Evolutionary conservation across 2,329 filamentous ascomycete genomes (phyloP), one percentile per base, ranked within the genome.

Genomic region (Metarhizium guizhouense): DNA sequence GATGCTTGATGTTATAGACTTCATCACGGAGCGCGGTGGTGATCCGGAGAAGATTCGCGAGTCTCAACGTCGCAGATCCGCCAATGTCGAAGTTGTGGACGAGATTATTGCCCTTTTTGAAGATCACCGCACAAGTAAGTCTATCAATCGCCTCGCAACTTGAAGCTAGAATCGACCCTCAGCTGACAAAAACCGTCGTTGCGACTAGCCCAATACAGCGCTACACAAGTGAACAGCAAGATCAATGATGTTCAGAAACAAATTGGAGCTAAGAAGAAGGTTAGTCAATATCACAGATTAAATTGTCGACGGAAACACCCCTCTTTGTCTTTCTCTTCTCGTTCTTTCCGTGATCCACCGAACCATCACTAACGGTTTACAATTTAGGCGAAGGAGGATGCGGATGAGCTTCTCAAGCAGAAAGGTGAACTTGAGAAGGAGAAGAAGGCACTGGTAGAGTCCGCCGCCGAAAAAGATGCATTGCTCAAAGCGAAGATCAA

Each of bases 211-310:
- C 82, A 89, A 58, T 94, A 93, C 68, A 83, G 81, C 54, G 88
- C 85, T 7, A 90, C 86, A 20, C 90, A 95, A 70, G 81, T 94
- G 63, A 87, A 87, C 62, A 85, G 84, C 65, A 85, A 88, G 75
- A 92, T 96, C 73, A 97, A 97, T 74, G 85, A 82, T 20, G 81
- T 90, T 34, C 89, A 95, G 71, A 96, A 95, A 74, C 84, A 91
- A 70, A 95, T 97, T 68, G 90, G 88, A 18, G 77, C 82, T 66
- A 95, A 93, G 79, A 96, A 95, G 77, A 96, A 95, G 85, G 85
- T 84, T 62, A 52, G 49, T 7, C 10, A 40, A 58, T 65, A 55
- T 53, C 20, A 25, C 6, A 5, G 10, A 34, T 34, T 34, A 7
- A 34, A 34, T 1, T 34, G 32, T 34, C 32, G 32, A 34, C 32